Conservation (phyloP, 306 rosid species). For the Vigna nakashimae region DNA sequence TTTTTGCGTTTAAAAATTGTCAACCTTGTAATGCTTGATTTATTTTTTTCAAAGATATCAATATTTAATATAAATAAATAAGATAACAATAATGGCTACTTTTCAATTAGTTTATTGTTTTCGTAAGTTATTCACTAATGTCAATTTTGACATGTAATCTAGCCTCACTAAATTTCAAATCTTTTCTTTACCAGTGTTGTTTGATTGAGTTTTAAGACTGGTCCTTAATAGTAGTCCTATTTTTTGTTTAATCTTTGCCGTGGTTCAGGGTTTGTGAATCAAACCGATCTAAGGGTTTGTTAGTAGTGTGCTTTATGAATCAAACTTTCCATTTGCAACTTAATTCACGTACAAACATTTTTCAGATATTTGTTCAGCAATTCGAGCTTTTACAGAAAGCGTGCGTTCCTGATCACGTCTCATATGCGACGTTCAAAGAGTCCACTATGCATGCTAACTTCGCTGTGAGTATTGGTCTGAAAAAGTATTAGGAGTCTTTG, state of each 20-base stretch:
- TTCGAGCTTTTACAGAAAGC: conserved; percentile 93
- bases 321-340: conserved; percentile 27
- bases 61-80: background rate
- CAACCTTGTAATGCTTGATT: background rate
- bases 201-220: conserved; percentile 22
- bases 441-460: conserved; percentile 61
- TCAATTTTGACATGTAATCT: conserved; percentile 5
- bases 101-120: conserved; percentile 20
- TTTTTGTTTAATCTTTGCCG: background rate
- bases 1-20: conserved; percentile 3
- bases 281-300: background rate
- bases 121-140: background rate
- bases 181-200: conserved; percentile 7
- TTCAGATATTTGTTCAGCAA: conserved; percentile 91
- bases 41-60: background rate
- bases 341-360: conserved; percentile 9
- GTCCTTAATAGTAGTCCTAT: background rate
- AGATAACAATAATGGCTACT: background rate
- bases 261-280: conserved; percentile 10
- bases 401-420: conserved; percentile 75
- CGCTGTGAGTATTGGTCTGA: conserved; percentile 65
- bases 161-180: conserved; percentile 20
- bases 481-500: background rate
- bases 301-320: background rate
- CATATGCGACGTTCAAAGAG: conserved; percentile 67